Evolutionary conservation across 345 rosid genomes (phyloP).

Genomic region (Diplotaxis tenuifolia): DNA sequence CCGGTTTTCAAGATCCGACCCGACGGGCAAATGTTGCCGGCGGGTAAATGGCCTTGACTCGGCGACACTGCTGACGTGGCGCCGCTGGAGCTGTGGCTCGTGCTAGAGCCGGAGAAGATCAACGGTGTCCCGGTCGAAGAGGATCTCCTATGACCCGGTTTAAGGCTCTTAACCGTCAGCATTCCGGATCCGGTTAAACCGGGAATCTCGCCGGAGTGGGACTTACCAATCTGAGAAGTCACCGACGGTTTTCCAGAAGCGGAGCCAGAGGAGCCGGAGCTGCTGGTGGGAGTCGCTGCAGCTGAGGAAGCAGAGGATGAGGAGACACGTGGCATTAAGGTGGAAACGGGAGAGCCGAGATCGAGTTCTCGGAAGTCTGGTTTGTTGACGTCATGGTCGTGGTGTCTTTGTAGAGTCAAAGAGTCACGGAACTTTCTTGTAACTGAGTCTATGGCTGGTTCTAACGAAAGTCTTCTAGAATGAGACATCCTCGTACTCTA

Average conservation of each 20-base stretch:
- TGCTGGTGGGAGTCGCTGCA: constrained; percentile 33
- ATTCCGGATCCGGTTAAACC: constrained; percentile 35
- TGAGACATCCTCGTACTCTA: constrained; percentile 45
- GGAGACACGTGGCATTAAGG: constrained; percentile 54
- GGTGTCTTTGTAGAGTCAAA: constrained; percentile 21
- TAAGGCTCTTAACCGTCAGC: constrained; percentile 27
- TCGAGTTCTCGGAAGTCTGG: constrained; percentile 89
- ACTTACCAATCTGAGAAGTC: constrained; percentile 34
- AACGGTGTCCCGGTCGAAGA: constrained; percentile 68
- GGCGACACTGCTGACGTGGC: constrained; percentile 43
- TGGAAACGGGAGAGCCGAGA: constrained; percentile 92
- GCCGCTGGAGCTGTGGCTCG: constrained; percentile 7
- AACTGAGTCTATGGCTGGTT: constrained; percentile 42
- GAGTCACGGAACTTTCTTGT: constrained; percentile 53
- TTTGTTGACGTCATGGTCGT: constrained; percentile 49
- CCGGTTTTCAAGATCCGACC: constrained; percentile 84
- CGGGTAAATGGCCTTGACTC: constrained; percentile 48
- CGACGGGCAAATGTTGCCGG: constrained; percentile 89
- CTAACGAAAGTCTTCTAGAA: constrained; percentile 43
- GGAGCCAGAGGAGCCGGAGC: constrained; percentile 38
- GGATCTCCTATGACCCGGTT: constrained; percentile 75
- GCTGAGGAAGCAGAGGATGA: constrained; percentile 30
- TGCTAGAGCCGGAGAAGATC: constrained; percentile 64
- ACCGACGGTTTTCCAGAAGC: constrained; percentile 34
- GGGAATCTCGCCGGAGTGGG: constrained; percentile 62